Conservation (phyloP, 1,139 yeast genomes). For the Sugiyamaella xylanicola region DNA sequence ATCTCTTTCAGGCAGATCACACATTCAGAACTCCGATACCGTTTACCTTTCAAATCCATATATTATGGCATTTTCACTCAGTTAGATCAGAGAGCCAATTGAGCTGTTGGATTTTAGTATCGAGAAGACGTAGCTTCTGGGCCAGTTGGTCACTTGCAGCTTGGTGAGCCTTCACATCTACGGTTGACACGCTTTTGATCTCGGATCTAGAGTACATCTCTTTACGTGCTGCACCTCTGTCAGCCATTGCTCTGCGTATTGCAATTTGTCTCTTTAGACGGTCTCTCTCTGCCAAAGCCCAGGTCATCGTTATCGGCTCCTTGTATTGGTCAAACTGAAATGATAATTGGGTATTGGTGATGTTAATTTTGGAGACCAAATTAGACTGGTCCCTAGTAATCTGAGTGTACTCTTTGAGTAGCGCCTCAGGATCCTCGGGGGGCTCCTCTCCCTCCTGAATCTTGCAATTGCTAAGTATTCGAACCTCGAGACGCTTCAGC, state of each 20-base stretch:
- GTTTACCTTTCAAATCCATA: background rate
- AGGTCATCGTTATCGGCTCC: background rate
- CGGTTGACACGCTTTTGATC: background rate
- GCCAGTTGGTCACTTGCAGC: background rate
- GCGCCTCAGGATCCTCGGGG: background rate
- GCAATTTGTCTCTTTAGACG: background rate
- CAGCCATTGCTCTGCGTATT: background rate
- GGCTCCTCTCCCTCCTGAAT: conserved; percentile 1
- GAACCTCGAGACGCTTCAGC: background rate
- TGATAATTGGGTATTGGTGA: background rate
- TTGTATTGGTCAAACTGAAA: background rate
- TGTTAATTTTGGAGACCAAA: background rate
- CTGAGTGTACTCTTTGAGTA: background rate
- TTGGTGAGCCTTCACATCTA: background rate
- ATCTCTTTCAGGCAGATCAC: conserved; percentile 1
- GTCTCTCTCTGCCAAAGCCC: background rate
- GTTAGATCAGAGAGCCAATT: background rate
- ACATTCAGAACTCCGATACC: background rate
- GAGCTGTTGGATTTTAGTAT: background rate
- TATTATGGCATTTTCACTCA: background rate
- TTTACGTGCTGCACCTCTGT: background rate
- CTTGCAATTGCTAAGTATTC: background rate
- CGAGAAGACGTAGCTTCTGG: background rate
- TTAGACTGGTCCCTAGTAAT: background rate
- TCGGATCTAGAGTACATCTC: background rate